Evolutionary conservation across 2,329 filamentous ascomycete genomes (phyloP).

Genomic region (Botrytis sinoallii): DNA sequence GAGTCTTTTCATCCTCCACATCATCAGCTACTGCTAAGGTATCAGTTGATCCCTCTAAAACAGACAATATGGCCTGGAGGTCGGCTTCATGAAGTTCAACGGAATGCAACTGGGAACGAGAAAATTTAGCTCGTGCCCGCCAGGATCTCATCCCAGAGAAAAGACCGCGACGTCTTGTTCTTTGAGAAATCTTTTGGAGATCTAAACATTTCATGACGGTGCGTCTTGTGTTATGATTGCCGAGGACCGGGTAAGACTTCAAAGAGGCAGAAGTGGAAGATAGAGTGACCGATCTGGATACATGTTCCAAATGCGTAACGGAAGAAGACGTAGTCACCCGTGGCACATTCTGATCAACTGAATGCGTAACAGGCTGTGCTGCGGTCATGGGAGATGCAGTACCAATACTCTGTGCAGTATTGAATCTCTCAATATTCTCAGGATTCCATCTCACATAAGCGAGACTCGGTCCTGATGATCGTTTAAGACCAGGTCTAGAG

Average conservation of each 20-base stretch:
- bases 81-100: neutral
- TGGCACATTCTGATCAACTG: neutral
- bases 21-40: neutral
- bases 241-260: neutral
- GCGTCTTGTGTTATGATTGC: neutral
- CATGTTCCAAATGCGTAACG: neutral
- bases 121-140: neutral
- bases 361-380: neutral
- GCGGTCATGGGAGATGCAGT: neutral
- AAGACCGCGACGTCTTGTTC: neutral
- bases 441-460: too few species aligned
- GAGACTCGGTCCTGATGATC: neutral
- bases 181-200: neutral
- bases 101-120: neutral
- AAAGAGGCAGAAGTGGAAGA: neutral
- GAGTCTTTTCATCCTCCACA: neutral
- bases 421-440: too few species aligned
- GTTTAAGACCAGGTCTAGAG: neutral
- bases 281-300: neutral
- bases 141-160: neutral
- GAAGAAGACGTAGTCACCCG: neutral
- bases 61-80: accelerated
- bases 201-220: neutral
- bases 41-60: neutral
- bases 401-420: neutral